Percentiles rank a stretch among this genome's conserved stretches.
Conservation (phyloP, 208 protist genomes). For the Entamoeba histolytica region DNA sequence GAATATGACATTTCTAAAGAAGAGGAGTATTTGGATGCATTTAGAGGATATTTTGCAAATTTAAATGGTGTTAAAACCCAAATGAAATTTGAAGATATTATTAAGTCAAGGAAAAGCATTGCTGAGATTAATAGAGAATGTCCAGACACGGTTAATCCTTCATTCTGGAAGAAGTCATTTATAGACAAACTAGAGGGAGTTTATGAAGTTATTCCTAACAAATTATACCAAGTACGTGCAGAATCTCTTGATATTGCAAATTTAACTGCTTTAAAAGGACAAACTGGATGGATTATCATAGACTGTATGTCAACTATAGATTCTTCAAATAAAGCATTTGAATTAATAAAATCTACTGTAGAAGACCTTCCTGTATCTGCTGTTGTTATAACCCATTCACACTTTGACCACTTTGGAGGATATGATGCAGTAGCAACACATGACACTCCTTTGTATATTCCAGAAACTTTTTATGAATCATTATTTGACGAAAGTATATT, state of each 20-base stretch:
- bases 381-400: neutral
- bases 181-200: neutral
- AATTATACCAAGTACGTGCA: neutral
- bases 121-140: neutral
- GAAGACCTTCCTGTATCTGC: neutral
- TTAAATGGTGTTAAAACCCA: neutral
- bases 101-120: neutral
- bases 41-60: neutral
- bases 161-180: neutral
- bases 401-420: neutral
- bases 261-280: neutral
- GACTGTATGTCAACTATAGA: neutral
- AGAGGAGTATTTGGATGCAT: neutral
- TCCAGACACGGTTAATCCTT: neutral
- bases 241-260: neutral
- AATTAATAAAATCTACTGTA: neutral
- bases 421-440: neutral
- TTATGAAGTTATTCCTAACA: neutral
- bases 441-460: neutral
- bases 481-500: neutral
- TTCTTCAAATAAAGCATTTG: neutral
- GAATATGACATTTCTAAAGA: neutral
- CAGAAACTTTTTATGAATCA: neutral
- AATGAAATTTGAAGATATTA: neutral
- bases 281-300: neutral